Conservation (phyloP, 495 filamentous ascomycete species). For the Oidiodendron maius region DNA sequence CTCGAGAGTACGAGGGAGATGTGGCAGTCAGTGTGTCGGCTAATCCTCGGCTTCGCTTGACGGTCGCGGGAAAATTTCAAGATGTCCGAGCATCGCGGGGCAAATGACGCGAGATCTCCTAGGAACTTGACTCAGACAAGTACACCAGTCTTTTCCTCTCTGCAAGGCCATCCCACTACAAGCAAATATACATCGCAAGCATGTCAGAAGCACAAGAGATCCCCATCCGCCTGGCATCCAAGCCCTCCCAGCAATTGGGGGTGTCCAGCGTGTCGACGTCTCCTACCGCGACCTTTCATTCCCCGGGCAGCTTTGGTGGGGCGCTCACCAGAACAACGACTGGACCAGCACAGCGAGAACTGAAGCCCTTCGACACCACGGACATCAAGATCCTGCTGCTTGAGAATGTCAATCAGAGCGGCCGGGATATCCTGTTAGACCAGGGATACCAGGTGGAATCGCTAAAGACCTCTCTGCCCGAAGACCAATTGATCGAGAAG, state of each 20-base stretch:
- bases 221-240: slow-evolving; percentile 11
- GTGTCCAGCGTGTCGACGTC: slow-evolving; percentile 54
- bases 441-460: slow-evolving; percentile 97
- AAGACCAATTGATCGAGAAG: slow-evolving; percentile 93
- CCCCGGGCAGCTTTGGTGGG: slow-evolving; percentile 44
- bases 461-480: slow-evolving; percentile 80
- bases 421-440: slow-evolving; percentile 67
- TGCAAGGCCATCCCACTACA: too few relatives aligned
- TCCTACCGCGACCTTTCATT: slow-evolving; percentile 60
- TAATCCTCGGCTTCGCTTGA: too few relatives aligned
- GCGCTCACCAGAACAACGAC: slow-evolving; percentile 27
- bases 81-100: too few relatives aligned
- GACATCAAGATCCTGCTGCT: slow-evolving; percentile 95
- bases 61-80: too few relatives aligned
- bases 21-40: too few relatives aligned
- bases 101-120: too few relatives aligned
- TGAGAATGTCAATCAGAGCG: slow-evolving; percentile 93
- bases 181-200: slow-evolving; percentile 26
- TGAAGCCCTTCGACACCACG: slow-evolving; percentile 92
- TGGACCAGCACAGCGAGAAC: slow-evolving; percentile 47
- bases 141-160: too few relatives aligned
- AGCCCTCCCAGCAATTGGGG: slow-evolving; percentile 39
- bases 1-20: too few relatives aligned
- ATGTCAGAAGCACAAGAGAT: slow-evolving; percentile 34
- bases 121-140: too few relatives aligned